A percentile compares a stretch with the other conserved stretches of the same genome.
phyloP scores from a whole-genome alignment of 495 filamentous ascomycete genomes.

The Xylaria telfairii region DNA sequence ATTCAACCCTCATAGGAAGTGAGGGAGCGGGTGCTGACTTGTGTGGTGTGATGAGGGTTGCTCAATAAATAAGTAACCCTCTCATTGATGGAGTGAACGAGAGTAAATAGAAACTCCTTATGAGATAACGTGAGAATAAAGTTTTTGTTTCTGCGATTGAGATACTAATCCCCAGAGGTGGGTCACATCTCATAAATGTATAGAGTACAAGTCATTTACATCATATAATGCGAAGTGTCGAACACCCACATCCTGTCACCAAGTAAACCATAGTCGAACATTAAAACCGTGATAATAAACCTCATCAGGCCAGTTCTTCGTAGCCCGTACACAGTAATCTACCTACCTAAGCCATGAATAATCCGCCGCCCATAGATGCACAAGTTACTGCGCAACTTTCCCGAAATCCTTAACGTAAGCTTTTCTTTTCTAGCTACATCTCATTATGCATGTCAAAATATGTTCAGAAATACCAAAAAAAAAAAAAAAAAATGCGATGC shows the following conservation, averaged over 20 bases:
- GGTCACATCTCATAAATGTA: neutral
- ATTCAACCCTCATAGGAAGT: too few relatives aligned
- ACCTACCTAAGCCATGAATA: neutral
- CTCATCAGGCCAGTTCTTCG: neutral
- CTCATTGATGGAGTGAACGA: too few relatives aligned
- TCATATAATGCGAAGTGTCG: neutral
- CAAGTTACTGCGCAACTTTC: neutral
- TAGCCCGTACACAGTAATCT: neutral
- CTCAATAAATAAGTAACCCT: too few relatives aligned
- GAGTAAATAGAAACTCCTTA: too few relatives aligned
- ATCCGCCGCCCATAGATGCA: neutral
- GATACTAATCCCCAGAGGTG: too few relatives aligned
- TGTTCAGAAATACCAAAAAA: neutral
- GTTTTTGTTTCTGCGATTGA: too few relatives aligned
- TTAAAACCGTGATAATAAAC: neutral
- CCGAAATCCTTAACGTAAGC: neutral
- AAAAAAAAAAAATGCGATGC: slow-evolving; percentile 2
- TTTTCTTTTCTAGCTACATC: neutral
- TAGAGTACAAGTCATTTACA: neutral
- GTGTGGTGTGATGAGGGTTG: too few relatives aligned
- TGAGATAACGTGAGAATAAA: too few relatives aligned
- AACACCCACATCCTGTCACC: neutral
- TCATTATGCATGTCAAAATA: slow-evolving; percentile 4
- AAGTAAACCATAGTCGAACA: neutral
- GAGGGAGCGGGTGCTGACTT: too few relatives aligned